Evolutionary conservation across 768 basidiomycete genomes (phyloP), one percentile per base, ranked within the genome.

Genomic region (Lentinula lateritia): DNA sequence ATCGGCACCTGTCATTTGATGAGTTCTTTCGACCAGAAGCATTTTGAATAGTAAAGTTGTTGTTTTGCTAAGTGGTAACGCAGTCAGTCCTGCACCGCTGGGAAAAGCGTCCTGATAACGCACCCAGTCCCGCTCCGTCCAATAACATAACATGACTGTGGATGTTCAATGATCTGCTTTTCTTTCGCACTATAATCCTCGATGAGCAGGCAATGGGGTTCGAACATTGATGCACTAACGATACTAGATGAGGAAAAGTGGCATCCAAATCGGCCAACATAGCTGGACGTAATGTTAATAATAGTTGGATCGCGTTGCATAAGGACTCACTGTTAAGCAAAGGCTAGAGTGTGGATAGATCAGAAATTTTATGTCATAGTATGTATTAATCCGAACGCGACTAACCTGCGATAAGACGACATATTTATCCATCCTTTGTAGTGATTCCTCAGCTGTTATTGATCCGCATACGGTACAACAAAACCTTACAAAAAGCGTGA

Each of bases 41-140:
- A 91, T 90, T 69, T 88, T 90, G 75, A 86, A 88, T 1, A 91
- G 73, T 80, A 91, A 89, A 0, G 88, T 86, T 0, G 89, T 90
- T 0, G 87, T 90, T 78, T 90, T 28, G 28, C 28, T 28, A 28
- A 28, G 28, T 28, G 28, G 3, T 28, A 28, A 28, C 28, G 28
- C 28, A 28, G 28, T 28, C 28, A 28, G 28, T 90, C 0, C 89
- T 89, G 64, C 13, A 41, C 36, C 18, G n/a, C 12, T 9, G 3
- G 5, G 28, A 23, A 9, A 38, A 10, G 55, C 2, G 15, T 38
- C 8, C 5, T 0, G 32, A 42, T 12, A 6, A 59, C 78, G 12
- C 65, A 88, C 89, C 89, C 89, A 0, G 89, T 90, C 2, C 89
- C 89, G 66, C 88, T 89, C 28, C 89, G 76, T 0, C 89, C 87